Evolutionary conservation across 2,329 filamentous ascomycete species (phyloP).

Genomic region (Sarocladium oryzae): DNA sequence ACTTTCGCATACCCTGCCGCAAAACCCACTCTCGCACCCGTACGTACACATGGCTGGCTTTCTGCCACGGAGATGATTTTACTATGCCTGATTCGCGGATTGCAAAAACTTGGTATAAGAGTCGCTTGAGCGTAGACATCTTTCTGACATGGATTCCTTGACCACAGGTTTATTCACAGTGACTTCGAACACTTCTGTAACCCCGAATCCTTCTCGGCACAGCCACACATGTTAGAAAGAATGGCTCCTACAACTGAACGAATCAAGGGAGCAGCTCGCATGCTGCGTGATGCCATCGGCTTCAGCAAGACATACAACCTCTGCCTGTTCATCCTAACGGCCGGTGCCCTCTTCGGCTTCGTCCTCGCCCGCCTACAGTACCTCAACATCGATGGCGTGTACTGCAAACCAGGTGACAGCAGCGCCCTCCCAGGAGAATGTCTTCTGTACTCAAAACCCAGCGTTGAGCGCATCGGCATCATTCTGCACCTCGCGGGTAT

Average conservation of each 20-base stretch:
- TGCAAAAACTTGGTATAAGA: not conserved
- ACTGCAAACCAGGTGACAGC: constrained; percentile 20
- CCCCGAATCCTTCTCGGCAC: not conserved
- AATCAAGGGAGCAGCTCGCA: not conserved
- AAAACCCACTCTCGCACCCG: not conserved
- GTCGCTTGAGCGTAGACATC: not conserved
- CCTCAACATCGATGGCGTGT: constrained; percentile 33
- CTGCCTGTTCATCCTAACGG: constrained; percentile 25
- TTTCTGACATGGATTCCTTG: not conserved
- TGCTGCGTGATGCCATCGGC: not conserved
- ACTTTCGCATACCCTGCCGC: not conserved
- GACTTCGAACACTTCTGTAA: not conserved
- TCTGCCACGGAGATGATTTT: not conserved
- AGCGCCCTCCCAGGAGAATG: constrained; percentile 15
- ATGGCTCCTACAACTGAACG: not conserved
- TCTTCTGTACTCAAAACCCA: constrained; percentile 28
- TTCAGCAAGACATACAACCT: constrained; percentile 3
- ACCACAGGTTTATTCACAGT: not conserved
- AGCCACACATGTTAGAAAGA: not conserved
- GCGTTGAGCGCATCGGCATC: constrained; percentile 29
- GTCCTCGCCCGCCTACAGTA: constrained; percentile 39
- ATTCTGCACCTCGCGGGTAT: constrained; percentile 35
- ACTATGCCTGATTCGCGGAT: constrained; percentile 4
- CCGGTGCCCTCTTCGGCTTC: constrained; percentile 37
- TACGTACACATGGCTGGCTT: not conserved